Conservation (phyloP, 2,329 filamentous ascomycete genomes). For the Hortaea sp. region DNA sequence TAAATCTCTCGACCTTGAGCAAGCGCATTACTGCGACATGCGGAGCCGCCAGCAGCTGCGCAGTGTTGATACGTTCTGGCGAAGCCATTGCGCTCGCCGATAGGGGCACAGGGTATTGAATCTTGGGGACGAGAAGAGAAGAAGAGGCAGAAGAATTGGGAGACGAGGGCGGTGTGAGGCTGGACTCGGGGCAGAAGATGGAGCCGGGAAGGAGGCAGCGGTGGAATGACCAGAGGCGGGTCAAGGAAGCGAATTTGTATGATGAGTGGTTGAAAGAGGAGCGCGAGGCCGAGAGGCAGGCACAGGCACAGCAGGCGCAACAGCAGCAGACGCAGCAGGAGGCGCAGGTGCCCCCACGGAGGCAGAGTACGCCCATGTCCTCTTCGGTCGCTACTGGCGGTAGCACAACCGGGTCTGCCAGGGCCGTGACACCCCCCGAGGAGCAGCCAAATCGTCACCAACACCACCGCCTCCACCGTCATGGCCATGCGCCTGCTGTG, state of each 20-base stretch:
- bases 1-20: too few species aligned
- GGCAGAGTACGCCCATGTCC: neutral
- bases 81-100: neutral
- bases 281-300: neutral
- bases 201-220: constrained; percentile 7
- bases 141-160: neutral
- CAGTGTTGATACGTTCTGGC: neutral
- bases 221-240: constrained; percentile 10
- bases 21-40: too few species aligned
- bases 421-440: constrained; percentile 8
- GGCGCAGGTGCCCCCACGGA: constrained; percentile 2
- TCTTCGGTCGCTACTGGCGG: neutral
- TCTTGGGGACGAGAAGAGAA: neutral
- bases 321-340: constrained; percentile 3
- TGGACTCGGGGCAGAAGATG: neutral
- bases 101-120: neutral
- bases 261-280: constrained; percentile 18
- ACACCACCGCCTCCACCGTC: neutral
- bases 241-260: constrained; percentile 14
- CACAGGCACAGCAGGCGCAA: neutral
- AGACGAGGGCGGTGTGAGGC: neutral
- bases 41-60: too few species aligned
- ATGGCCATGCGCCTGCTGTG: neutral
- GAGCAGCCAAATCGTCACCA: neutral
- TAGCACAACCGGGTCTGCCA: constrained; percentile 4